Percentiles rank a stretch among this genome's conserved stretches.
phyloP scores from a whole-genome alignment of 345 rosid genomes.

The Salix purpurea region DNA sequence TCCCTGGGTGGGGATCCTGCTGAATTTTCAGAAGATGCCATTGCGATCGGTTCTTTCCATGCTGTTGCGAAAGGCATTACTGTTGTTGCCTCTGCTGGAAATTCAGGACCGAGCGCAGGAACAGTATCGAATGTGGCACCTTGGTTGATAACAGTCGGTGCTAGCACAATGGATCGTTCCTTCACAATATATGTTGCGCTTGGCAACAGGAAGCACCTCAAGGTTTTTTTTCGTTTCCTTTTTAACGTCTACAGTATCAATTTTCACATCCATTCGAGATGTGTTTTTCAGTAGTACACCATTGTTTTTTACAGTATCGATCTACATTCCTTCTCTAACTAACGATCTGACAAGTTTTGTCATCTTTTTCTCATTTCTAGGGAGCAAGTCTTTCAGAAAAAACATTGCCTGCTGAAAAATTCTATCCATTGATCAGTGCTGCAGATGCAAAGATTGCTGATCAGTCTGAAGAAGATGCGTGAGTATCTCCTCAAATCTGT shows the following conservation, averaged over 20 bases:
- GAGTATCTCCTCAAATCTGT: neutral
- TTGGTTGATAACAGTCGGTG: slow-evolving; percentile 17
- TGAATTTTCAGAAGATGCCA: neutral
- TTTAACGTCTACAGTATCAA: neutral
- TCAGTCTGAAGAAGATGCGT: slow-evolving; percentile 16
- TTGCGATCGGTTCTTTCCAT: slow-evolving; percentile 25
- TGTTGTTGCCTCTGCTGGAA: slow-evolving; percentile 30
- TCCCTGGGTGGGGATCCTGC: slow-evolving; percentile 33
- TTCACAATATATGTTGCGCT: slow-evolving; percentile 15
- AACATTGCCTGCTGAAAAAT: slow-evolving; percentile 11
- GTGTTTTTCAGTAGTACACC: neutral
- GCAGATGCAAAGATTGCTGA: neutral
- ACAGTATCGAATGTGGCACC: slow-evolving; percentile 18
- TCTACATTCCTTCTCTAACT: neutral
- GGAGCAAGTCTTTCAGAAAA: slow-evolving; percentile 16
- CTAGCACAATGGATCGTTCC: slow-evolving; percentile 22
- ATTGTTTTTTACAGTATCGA: neutral
- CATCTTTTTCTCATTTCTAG: neutral
- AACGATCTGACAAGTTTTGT: neutral
- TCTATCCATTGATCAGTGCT: slow-evolving; percentile 16
- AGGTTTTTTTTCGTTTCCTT: slow-evolving; percentile 1
- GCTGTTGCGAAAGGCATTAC: slow-evolving; percentile 11
- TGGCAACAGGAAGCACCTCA: slow-evolving; percentile 14
- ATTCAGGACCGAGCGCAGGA: slow-evolving; percentile 12
- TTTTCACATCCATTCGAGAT: neutral